Conservation (phyloP, 2,329 filamentous ascomycete genomes). For the Botrytis elliptica region DNA sequence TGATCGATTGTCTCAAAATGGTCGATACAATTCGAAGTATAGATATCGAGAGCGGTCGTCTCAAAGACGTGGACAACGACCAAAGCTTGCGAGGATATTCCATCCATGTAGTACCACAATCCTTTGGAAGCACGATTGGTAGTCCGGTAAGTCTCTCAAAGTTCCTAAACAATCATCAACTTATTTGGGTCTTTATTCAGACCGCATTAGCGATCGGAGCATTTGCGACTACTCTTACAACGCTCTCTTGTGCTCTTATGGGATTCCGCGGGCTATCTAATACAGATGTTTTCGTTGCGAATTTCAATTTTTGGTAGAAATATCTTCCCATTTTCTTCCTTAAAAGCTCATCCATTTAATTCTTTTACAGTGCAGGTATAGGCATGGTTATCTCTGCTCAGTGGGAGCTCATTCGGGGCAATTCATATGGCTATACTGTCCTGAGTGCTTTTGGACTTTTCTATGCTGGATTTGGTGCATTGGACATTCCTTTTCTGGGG, state of each 20-base stretch:
- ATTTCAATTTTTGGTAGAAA: neutral
- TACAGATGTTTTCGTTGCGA: constrained; percentile 52
- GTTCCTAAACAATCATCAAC: too few relatives aligned
- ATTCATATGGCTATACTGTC: constrained; percentile 53
- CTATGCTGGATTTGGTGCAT: constrained; percentile 50
- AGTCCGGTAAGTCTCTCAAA: neutral
- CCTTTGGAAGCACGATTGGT: neutral
- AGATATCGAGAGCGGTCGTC: neutral
- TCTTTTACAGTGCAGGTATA: constrained; percentile 45
- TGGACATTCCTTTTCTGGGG: constrained; percentile 48
- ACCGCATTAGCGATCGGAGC: constrained; percentile 52
- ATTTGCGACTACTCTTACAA: constrained; percentile 55
- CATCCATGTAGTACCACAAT: neutral
- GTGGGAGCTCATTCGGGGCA: constrained; percentile 54
- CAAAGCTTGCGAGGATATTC: neutral
- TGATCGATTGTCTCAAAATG: neutral
- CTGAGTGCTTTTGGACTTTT: constrained; percentile 54
- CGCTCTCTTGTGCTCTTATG: constrained; percentile 54
- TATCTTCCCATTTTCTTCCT: neutral
- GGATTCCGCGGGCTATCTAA: constrained; percentile 52
- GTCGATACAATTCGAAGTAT: neutral
- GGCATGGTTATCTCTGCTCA: constrained; percentile 55
- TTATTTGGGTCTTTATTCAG: constrained; percentile 28
- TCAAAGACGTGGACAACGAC: neutral
- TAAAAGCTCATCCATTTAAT: neutral